Percentiles rank a stretch among this genome's conserved stretches.
phyloP scores from a whole-genome alignment of 2,329 filamentous ascomycete species.

The Cytospora piceae region DNA sequence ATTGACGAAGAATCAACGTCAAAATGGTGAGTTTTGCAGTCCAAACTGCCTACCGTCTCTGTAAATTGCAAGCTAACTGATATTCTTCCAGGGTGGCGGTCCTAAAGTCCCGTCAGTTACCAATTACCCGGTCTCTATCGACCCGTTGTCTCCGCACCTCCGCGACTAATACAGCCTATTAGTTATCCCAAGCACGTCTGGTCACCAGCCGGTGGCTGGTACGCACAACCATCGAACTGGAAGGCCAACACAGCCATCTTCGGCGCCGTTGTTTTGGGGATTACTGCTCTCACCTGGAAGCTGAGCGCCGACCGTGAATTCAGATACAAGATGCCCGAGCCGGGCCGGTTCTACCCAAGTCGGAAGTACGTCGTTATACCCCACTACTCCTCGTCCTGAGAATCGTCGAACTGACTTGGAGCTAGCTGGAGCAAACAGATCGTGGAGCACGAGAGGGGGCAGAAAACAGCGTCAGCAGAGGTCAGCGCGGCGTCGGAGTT shows the following conservation, averaged over 20 bases:
- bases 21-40: slow-evolving; percentile 57
- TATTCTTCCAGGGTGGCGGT: slow-evolving; percentile 69
- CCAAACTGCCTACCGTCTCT: not conserved
- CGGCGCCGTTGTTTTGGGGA: slow-evolving; percentile 54
- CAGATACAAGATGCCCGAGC: slow-evolving; percentile 77
- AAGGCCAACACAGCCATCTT: slow-evolving; percentile 73
- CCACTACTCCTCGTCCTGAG: too few species aligned
- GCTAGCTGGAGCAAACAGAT: slow-evolving; percentile 51
- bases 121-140: slow-evolving; percentile 1
- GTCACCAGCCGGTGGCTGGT: slow-evolving; percentile 98
- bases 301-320: slow-evolving; percentile 74
- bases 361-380: slow-evolving; percentile 67
- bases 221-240: slow-evolving; percentile 93
- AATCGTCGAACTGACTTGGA: slow-evolving; percentile 3
- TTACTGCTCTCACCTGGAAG: slow-evolving; percentile 69
- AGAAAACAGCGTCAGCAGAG: slow-evolving; percentile 35
- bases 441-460: slow-evolving; percentile 46
- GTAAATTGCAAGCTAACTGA: slow-evolving; percentile 44
- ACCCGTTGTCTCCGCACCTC: slow-evolving; percentile 9
- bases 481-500: slow-evolving; percentile 18
- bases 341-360: slow-evolving; percentile 80
- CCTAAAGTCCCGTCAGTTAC: slow-evolving; percentile 61
- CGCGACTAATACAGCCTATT: slow-evolving; percentile 31
- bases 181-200: slow-evolving; percentile 99
- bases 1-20: slow-evolving; percentile 36